phyloP scores from a whole-genome alignment of 2,329 filamentous ascomycete genomes.

The Plectosphaerella sp. region DNA sequence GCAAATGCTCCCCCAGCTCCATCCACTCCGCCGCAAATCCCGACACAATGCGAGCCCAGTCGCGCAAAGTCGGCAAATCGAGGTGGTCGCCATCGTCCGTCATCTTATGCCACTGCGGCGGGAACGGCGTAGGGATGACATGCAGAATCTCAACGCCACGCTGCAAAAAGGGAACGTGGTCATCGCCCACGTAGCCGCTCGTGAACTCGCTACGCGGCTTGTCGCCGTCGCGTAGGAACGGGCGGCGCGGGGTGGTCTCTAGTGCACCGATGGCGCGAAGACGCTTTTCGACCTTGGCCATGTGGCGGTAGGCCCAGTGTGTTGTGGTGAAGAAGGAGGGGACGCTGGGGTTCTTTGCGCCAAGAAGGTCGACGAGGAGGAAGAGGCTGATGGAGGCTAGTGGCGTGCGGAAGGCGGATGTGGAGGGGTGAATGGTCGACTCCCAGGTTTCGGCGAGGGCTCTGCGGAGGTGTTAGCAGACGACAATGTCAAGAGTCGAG shows the following conservation, averaged over 20 bases:
- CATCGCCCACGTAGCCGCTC: slow-evolving; percentile 53
- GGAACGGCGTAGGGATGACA: slow-evolving; percentile 69
- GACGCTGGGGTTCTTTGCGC: slow-evolving; percentile 61
- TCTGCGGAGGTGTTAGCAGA: slow-evolving; percentile 19
- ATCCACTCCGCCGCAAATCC: slow-evolving; percentile 78
- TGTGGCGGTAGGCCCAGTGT: slow-evolving; percentile 84
- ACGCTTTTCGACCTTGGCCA: slow-evolving; percentile 70
- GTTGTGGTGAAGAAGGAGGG: slow-evolving; percentile 87
- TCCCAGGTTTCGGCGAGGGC: slow-evolving; percentile 84
- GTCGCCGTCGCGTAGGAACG: slow-evolving; percentile 53
- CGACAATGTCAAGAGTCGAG: background rate
- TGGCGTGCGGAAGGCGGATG: slow-evolving; percentile 70
- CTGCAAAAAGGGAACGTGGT: slow-evolving; percentile 73
- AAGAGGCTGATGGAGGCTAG: slow-evolving; percentile 82
- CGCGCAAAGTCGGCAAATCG: slow-evolving; percentile 65
- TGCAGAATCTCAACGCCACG: slow-evolving; percentile 73
- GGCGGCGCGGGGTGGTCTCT: slow-evolving; percentile 48
- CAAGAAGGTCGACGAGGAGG: slow-evolving; percentile 86
- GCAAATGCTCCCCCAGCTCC: slow-evolving; percentile 51
- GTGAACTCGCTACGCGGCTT: slow-evolving; percentile 34
- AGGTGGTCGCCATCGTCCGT: slow-evolving; percentile 70
- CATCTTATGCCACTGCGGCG: slow-evolving; percentile 67
- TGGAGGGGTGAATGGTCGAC: slow-evolving; percentile 58
- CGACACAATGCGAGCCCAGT: slow-evolving; percentile 70
- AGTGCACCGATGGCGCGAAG: slow-evolving; percentile 64